Percentiles rank a stretch among this genome's conserved stretches.
phyloP scores from a whole-genome alignment of 2,329 filamentous ascomycete genomes.

The Nothomitra cinnamomea region DNA sequence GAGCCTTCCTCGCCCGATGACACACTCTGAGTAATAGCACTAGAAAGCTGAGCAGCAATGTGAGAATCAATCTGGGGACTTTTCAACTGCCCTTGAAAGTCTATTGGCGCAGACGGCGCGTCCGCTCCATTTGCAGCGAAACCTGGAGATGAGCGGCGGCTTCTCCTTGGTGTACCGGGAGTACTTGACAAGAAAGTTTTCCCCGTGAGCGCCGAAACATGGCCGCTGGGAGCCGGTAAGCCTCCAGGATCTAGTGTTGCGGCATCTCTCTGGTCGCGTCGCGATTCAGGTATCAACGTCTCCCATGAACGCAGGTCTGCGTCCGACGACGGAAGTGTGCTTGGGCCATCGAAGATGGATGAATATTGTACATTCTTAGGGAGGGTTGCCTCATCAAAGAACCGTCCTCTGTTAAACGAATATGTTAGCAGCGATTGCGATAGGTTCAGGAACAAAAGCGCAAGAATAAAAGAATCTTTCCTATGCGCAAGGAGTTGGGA shows the following conservation, averaged over 20 bases:
- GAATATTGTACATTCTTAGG: constrained; percentile 1
- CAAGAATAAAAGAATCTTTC: neutral
- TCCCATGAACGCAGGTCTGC: neutral
- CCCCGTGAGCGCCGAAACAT: neutral
- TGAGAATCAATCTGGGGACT: neutral
- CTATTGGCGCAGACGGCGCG: neutral
- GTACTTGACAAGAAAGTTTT: neutral
- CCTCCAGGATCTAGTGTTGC: neutral
- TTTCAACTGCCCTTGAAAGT: neutral
- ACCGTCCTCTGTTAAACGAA: constrained; percentile 17
- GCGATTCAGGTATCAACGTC: neutral
- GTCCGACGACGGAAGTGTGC: neutral
- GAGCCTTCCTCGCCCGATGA: neutral
- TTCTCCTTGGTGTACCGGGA: neutral
- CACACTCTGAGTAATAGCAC: neutral
- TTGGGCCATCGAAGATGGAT: neutral
- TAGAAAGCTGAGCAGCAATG: neutral
- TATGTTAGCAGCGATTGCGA: constrained; percentile 11
- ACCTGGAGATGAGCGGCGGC: neutral
- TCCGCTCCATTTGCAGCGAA: neutral
- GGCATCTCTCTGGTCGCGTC: neutral
- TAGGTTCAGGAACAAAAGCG: constrained; percentile 2
- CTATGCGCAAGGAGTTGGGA: constrained; percentile 13
- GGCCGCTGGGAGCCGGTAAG: neutral
- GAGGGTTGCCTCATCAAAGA: constrained; percentile 20